Base-by-base conservation (phyloP, 2,329 filamentous ascomycete species). In the Sporothrix pseudoabietina region DNA sequence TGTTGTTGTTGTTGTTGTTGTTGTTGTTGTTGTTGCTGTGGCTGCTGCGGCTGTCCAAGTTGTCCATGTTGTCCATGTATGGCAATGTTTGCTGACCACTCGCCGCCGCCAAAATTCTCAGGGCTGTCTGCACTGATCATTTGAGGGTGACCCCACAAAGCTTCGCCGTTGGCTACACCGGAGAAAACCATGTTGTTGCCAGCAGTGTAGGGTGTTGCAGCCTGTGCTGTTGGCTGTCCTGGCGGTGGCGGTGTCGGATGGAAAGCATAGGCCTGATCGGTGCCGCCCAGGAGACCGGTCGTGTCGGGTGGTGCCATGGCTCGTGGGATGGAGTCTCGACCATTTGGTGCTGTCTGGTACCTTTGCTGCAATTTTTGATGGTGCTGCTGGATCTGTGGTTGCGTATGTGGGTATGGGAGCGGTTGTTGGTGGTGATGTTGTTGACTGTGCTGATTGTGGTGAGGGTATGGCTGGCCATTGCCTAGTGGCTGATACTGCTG, bases 111-210 rank as follows among this genome's bases (percentile, higher is more conserved):
- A 16, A 71, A 63, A 54, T 82, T 82, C 66, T 82, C 83, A 0
- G 84, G 84, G 73, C 83, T 85, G 7, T 80, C 80, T 5, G 55
- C 68, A 41, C 22, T 69, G 35, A 71, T 39, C 16, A 80, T 78
- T 61, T 81, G 80, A 39, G 74, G 69, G 8, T 84, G 73, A 30
- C 80, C 80, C 84, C 85, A 87, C 14, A 86, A 78, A 0, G 81
- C 82, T 75, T 87, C 84, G 4, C 85, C 84, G 74, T 86, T 83
- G 4, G 83, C 82, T 0, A 86, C 83, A 7, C 84, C 84, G 4
- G 84, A 82, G 74, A 84, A 86, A 12, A 84, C 82, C 79, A 83
- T 82, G 54, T 77, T 78, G 1, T 14, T 70, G 1, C 39, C 47
- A 6, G 22, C n/a, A 1, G 78, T 77, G 1, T 75, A 76, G 8